A percentile compares a stretch with the other conserved stretches of the same genome.
phyloP scores from a whole-genome alignment of 257 asterid genomes.

The Solanum medicagineum region DNA sequence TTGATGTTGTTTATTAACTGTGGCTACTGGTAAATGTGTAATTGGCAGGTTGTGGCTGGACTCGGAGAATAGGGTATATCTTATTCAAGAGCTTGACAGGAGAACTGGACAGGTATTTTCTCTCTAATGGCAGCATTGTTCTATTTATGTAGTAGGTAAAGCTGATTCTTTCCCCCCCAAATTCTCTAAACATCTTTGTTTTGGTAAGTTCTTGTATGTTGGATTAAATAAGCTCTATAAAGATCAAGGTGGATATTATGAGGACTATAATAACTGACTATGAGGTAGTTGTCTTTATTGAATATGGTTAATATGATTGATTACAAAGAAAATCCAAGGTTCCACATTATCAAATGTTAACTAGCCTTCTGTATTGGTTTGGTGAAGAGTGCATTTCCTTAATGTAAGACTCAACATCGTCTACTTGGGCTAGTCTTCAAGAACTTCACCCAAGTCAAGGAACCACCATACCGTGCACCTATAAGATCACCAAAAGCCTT shows the following conservation, averaged over 20 bases:
- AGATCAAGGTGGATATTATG: neutral
- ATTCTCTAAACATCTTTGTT: neutral
- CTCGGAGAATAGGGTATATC: conserved; percentile 44
- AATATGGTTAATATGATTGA: neutral
- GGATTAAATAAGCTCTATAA: neutral
- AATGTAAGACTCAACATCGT: neutral
- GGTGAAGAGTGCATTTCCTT: neutral
- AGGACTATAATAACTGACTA: neutral
- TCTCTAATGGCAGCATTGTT: neutral
- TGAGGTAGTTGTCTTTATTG: neutral
- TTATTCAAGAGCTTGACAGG: conserved; percentile 49
- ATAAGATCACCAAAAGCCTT: neutral
- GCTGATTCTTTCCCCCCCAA: neutral
- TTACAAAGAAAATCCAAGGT: neutral
- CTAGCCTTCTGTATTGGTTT: neutral
- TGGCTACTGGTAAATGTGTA: neutral
- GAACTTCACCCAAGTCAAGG: neutral
- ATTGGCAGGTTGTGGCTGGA: conserved; percentile 77
- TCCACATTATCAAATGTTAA: neutral
- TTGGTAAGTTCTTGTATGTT: neutral
- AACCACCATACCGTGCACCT: neutral
- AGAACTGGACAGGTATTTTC: conserved; percentile 61
- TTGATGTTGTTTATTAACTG: neutral
- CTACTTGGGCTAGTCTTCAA: neutral
- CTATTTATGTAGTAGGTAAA: neutral